These are phyloP conservation scores for Zea luxurians DNA, from an alignment of 176 grass and related monocot genomes.

Conservation along the genomic window DNA sequence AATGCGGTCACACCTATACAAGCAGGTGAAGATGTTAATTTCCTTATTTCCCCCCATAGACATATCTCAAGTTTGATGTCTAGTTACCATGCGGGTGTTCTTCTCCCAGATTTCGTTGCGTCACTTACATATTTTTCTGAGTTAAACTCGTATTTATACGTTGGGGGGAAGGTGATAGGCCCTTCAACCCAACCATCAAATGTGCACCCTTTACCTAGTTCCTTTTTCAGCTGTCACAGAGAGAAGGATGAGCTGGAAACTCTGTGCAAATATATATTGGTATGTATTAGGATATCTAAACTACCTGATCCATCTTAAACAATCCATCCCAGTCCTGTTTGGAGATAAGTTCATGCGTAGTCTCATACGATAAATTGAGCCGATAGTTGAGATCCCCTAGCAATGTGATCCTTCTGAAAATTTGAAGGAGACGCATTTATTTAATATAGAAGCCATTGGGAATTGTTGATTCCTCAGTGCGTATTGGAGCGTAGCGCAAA, in stretches of 20 bases:
- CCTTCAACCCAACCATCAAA: constrained; percentile 88
- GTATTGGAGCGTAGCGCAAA: constrained; percentile 11
- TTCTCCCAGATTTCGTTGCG: constrained; percentile 50
- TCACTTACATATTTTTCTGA: constrained; percentile 68
- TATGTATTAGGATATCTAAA: constrained; percentile 15
- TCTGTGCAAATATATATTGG: constrained; percentile 10
- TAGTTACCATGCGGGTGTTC: constrained; percentile 89
- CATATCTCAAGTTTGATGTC: neutral
- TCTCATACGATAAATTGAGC: constrained; percentile 73
- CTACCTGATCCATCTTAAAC: constrained; percentile 74
- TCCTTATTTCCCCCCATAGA: neutral
- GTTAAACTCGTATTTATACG: constrained; percentile 83
- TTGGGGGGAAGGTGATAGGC: constrained; percentile 67
- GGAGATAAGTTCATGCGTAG: constrained; percentile 67
- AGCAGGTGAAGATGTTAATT: constrained; percentile 1
- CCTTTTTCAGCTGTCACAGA: constrained; percentile 54
- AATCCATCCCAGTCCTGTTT: constrained; percentile 61
- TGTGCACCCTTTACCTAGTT: constrained; percentile 57
- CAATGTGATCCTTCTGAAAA: constrained; percentile 94
- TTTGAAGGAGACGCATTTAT: neutral
- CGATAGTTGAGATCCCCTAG: constrained; percentile 95
- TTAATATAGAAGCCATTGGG: constrained; percentile 26
- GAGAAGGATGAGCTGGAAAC: constrained; percentile 30
- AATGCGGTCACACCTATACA: constrained; percentile 77
- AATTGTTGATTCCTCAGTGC: neutral